A percentile compares a stretch with the other conserved stretches of the same genome.
Evolutionary conservation across 306 rosid genomes (phyloP).

Genomic region (Cajanus cajan): DNA sequence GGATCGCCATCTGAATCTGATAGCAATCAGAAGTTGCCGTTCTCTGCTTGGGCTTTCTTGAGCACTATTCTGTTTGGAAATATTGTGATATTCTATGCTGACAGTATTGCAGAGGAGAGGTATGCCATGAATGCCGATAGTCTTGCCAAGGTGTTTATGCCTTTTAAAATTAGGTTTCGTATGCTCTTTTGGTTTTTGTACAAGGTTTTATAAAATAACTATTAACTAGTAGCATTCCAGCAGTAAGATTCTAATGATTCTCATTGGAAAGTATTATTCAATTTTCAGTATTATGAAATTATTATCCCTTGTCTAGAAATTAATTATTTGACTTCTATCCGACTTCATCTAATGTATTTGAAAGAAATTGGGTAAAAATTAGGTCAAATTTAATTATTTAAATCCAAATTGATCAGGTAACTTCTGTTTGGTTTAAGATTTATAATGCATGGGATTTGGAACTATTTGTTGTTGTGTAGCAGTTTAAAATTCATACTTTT

Average conservation of each 20-base stretch:
- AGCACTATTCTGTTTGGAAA: constrained; percentile 89
- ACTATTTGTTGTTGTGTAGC: not conserved
- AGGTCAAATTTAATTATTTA: not conserved
- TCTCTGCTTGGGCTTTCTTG: constrained; percentile 90
- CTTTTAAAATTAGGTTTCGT: not conserved
- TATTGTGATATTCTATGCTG: constrained; percentile 83
- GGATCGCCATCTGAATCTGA: constrained; percentile 85
- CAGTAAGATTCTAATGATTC: constrained; percentile 5
- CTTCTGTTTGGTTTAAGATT: not conserved
- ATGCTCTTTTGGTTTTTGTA: constrained; percentile 8
- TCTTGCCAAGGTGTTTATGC: not conserved
- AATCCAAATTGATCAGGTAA: constrained; percentile 1
- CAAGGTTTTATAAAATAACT: constrained; percentile 5
- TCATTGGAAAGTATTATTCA: constrained; percentile 12
- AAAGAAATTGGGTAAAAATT: constrained; percentile 10
- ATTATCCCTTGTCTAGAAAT: not conserved
- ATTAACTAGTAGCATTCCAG: constrained; percentile 1
- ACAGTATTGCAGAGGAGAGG: constrained; percentile 97
- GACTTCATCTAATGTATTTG: not conserved
- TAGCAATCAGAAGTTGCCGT: constrained; percentile 62
- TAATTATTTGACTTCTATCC: constrained; percentile 5
- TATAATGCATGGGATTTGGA: constrained; percentile 27
- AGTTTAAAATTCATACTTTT: constrained; percentile 8
- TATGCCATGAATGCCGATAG: constrained; percentile 30
- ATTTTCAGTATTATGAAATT: constrained; percentile 11